Conservation (phyloP, 192 early-diverging fungal genomes). For the Coemansia sp. region DNA sequence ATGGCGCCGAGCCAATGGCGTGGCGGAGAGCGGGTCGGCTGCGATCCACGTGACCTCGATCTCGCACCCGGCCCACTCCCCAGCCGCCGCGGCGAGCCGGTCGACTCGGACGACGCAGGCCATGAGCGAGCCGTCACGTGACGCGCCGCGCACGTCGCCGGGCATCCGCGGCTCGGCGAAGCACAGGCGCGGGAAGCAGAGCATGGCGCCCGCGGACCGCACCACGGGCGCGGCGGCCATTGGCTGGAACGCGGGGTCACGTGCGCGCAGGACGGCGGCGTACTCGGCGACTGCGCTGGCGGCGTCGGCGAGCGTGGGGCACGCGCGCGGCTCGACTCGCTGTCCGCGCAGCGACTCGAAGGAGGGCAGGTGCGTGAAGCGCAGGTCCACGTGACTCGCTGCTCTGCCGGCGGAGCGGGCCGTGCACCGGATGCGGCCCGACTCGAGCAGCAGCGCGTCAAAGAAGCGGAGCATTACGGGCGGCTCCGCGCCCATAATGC, state of each 20-base stretch:
- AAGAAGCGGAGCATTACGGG: constrained; percentile 18
- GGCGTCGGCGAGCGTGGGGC: constrained; percentile 9
- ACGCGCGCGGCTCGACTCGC: constrained; percentile 5
- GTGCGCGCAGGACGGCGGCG: too few relatives aligned
- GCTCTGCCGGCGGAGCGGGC: neutral
- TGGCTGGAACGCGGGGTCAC: too few relatives aligned
- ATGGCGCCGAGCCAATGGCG: too few relatives aligned
- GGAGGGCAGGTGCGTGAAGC: neutral
- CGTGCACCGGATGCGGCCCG: neutral
- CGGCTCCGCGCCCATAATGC: constrained; percentile 16
- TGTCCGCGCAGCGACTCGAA: neutral
- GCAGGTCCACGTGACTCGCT: neutral
- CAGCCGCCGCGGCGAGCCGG: neutral
- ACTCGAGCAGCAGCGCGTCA: constrained; percentile 25
- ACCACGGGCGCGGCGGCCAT: too few relatives aligned
- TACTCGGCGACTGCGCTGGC: neutral
- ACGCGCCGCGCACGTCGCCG: neutral
- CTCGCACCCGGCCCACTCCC: neutral
- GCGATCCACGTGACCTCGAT: constrained; percentile 21
- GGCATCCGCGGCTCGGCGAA: constrained; percentile 15
- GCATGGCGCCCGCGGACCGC: neutral
- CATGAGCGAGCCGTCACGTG: constrained; percentile 25
- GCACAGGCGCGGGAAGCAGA: constrained; percentile 17
- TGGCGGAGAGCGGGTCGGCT: constrained; percentile 32
- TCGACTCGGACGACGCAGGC: constrained; percentile 15